These are phyloP conservation scores for Erucastrum elatum DNA, from an alignment of 345 rosid genomes.

Conservation along the genomic window DNA sequence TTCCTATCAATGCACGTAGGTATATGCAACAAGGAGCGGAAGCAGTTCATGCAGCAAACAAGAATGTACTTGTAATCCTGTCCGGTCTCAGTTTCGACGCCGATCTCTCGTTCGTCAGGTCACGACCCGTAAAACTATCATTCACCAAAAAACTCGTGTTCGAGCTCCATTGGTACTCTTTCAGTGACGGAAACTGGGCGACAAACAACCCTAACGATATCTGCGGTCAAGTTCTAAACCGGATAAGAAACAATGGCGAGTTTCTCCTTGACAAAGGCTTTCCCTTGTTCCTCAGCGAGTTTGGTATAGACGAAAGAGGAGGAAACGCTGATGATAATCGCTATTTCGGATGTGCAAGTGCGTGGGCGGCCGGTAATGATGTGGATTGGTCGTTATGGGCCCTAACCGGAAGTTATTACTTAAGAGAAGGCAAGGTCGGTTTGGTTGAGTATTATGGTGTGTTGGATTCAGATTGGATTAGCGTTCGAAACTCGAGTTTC, in stretches of 20 bases:
- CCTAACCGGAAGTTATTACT: constrained; percentile 72
- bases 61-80: constrained; percentile 80
- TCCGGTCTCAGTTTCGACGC: constrained; percentile 80
- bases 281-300: constrained; percentile 75
- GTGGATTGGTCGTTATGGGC: constrained; percentile 91
- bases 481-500: constrained; percentile 57
- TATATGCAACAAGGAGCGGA: constrained; percentile 91
- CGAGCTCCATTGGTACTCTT: constrained; percentile 86
- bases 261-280: constrained; percentile 65
- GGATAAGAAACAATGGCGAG: constrained; percentile 58
- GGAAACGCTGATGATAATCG: constrained; percentile 59
- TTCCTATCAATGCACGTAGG: constrained; percentile 22
- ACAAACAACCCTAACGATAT: constrained; percentile 69
- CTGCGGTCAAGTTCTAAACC: constrained; percentile 61
- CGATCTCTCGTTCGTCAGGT: constrained; percentile 63
- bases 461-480: constrained; percentile 65
- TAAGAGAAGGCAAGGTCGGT: constrained; percentile 71
- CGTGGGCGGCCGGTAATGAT: constrained; percentile 75
- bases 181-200: constrained; percentile 70
- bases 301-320: constrained; percentile 78
- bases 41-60: constrained; percentile 83
- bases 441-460: constrained; percentile 65
- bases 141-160: constrained; percentile 69
- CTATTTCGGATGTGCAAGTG: constrained; percentile 68
- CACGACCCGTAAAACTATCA: constrained; percentile 48